These are phyloP conservation scores for Gilbertella persicaria DNA, from an alignment of 371 early-diverging fungal species.

Conservation along the genomic window DNA sequence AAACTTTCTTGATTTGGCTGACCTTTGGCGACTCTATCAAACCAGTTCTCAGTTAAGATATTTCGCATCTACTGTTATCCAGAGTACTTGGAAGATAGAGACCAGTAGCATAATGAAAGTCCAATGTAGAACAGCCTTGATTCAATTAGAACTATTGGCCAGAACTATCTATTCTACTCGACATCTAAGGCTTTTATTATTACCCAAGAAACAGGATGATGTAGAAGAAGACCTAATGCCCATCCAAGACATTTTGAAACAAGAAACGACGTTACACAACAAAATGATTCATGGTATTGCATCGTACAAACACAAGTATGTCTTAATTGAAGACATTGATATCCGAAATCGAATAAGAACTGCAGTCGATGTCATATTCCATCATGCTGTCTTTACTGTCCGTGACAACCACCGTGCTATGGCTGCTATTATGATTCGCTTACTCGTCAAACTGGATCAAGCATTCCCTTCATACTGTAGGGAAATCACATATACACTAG, in stretches of 20 bases:
- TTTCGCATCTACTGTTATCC: conserved; percentile 37
- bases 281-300: conserved; percentile 42
- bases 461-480: conserved; percentile 44
- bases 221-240: neutral
- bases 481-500: conserved; percentile 48
- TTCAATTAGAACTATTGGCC: conserved; percentile 34
- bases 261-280: conserved; percentile 37
- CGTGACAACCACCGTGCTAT: conserved; percentile 25
- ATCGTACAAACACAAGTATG: conserved; percentile 50
- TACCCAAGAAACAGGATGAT: too few relatives aligned
- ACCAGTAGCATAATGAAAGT: conserved; percentile 34
- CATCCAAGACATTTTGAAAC: neutral
- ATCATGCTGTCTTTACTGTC: conserved; percentile 42
- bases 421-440: conserved; percentile 40
- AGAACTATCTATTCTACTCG: conserved; percentile 1
- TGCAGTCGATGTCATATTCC: conserved; percentile 47
- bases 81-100: conserved; percentile 44
- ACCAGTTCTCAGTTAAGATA: conserved; percentile 30
- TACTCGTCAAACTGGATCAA: conserved; percentile 37
- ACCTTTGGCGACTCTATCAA: conserved; percentile 41
- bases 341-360: conserved; percentile 47
- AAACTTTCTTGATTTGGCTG: conserved; percentile 37
- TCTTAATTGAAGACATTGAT: conserved; percentile 51
- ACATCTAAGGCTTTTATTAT: too few relatives aligned
- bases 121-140: conserved; percentile 44